Conservation (phyloP, 768 basidiomycete species). For the Sarcomyxa edulis region DNA sequence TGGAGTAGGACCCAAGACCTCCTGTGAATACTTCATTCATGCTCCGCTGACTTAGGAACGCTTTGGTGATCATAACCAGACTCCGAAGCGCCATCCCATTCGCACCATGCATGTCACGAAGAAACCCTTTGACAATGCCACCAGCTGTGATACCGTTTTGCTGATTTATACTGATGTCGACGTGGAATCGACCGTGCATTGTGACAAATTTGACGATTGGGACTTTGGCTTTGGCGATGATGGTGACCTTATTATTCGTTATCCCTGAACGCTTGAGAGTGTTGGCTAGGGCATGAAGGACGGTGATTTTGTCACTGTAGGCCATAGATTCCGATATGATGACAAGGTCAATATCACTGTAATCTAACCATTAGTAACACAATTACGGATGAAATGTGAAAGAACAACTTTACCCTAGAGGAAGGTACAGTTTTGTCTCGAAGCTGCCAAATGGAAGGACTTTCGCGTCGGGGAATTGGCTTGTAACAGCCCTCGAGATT, state of each 20-base stretch:
- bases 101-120: slow-evolving; percentile 50
- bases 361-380: slow-evolving; percentile 6
- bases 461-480: slow-evolving; percentile 72
- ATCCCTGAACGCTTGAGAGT: slow-evolving; percentile 70
- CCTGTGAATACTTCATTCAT: slow-evolving; percentile 99
- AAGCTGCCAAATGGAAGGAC: slow-evolving; percentile 90
- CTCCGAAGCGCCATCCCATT: slow-evolving; percentile 65
- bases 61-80: slow-evolving; percentile 85
- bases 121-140: slow-evolving; percentile 73
- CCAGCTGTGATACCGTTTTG: slow-evolving; percentile 77
- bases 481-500: slow-evolving; percentile 60
- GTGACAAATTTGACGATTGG: slow-evolving; percentile 97
- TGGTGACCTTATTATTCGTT: slow-evolving; percentile 67
- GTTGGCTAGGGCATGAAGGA: slow-evolving; percentile 74
- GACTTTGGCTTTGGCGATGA: slow-evolving; percentile 91
- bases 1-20: slow-evolving; percentile 90
- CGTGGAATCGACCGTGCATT: slow-evolving; percentile 71
- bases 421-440: slow-evolving; percentile 90
- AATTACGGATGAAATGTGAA: neutral
- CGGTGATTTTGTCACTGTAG: slow-evolving; percentile 57
- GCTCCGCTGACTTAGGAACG: slow-evolving; percentile 80
- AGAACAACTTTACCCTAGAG: slow-evolving; percentile 75
- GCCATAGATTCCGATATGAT: slow-evolving; percentile 77
- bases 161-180: slow-evolving; percentile 95
- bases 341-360: slow-evolving; percentile 93